Percentiles rank a stretch among this genome's conserved stretches.
Conservation (phyloP, 495 filamentous ascomycete genomes). For the Neurospora discreta region DNA sequence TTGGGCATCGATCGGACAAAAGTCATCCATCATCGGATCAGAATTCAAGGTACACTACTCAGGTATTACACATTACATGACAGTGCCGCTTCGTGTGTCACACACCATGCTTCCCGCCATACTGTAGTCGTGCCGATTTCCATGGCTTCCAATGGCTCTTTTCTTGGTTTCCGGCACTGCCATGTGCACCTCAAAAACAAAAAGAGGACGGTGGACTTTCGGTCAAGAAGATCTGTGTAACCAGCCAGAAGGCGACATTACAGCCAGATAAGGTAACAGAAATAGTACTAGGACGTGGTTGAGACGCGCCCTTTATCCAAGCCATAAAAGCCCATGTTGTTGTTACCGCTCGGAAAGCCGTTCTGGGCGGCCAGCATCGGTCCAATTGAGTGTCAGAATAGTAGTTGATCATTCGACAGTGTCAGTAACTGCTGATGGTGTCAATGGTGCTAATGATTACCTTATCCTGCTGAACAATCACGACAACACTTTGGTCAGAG, state of each 20-base stretch:
- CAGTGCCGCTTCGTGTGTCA: not conserved
- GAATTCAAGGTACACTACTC: not conserved
- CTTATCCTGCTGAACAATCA: constrained; percentile 9
- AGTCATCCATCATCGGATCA: not conserved
- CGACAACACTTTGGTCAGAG: not conserved
- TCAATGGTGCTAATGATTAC: not conserved
- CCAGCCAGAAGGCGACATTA: not conserved
- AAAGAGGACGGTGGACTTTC: not conserved
- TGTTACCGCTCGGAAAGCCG: not conserved
- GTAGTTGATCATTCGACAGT: not conserved
- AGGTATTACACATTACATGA: not conserved
- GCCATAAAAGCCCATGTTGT: not conserved
- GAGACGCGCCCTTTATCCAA: not conserved
- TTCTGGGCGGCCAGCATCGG: not conserved
- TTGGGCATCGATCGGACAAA: not conserved
- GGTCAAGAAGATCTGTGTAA: not conserved
- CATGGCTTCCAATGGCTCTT: not conserved
- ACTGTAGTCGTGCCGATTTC: not conserved
- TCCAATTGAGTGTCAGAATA: not conserved
- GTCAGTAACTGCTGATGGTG: not conserved
- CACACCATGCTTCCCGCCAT: not conserved
- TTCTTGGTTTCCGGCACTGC: not conserved
- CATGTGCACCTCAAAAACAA: not conserved
- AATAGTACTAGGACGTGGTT: not conserved
- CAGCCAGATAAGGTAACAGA: not conserved